Base-by-base conservation (phyloP, 139 green algal genomes). In the Picochlorum costavermella region DNA sequence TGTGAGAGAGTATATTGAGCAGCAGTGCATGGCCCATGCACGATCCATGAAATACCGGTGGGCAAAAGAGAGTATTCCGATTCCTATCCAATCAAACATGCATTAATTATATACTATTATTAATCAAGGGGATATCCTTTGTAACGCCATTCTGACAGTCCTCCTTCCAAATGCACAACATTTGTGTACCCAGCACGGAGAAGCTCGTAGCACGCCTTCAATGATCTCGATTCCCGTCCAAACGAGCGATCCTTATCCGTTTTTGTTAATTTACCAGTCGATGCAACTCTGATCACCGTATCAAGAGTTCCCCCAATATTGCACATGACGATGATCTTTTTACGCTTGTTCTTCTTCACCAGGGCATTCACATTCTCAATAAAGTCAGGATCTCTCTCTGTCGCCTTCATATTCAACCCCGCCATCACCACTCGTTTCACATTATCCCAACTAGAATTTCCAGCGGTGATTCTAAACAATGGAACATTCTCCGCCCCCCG, bases 151-250 rank as follows among this genome's bases (percentile, higher is more conserved):
- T 75, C 61, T 29, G 62, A 63, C 11, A 88, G 59, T 1, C 84
- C 84, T 2, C 81, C 82, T 51, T 87, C 67, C 48, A 90, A 63
- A 61, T 84, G 75, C 29, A 83, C 56, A 20, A 90, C 69, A 44
- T 90, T 73, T 26, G 37, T 83, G 56, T 65, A 90, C 8, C 80
- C 83, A 6, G 71, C 77, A 69, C 82, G 58, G 58, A 83, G 37
- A 16, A 91, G 63, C 67, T 92, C 83, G 56, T 88, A 86, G 45
- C 75, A 84, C 4, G 81, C 86, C 69, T 94, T 94, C 49, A 94
- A 77, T 13, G 72, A 82, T 45, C 86, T 73, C 6, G 70, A 77
- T 72, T 94, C 86, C 2, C 84, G 60, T 6, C 86, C 85, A 74
- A 92, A 93, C 0, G 60, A 44, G 14, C 85, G 63, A 43, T 93